Evolutionary conservation across 768 basidiomycete genomes (phyloP), one percentile per base, ranked within the genome.

Genomic region (Cystofilobasidium bisporidii): DNA sequence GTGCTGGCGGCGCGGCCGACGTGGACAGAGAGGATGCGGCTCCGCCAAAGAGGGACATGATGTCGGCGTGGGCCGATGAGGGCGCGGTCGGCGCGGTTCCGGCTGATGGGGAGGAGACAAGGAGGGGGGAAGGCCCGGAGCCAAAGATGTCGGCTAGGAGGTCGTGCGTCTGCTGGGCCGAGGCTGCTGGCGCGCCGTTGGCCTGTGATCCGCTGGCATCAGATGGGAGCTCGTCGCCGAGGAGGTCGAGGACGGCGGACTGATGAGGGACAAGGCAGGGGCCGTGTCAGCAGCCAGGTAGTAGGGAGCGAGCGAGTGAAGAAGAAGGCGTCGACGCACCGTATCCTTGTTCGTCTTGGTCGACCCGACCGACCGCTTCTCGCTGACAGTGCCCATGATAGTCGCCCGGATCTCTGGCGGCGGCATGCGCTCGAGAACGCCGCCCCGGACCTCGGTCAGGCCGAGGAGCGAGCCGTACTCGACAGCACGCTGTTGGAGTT

Each of bases 401-500:
- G 94, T 97, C n/a, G 88, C 87, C 79, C 93, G 96, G 71, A 98
- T 79, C 76, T 99, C 96, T 1, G 96, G 96, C 8, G 91, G 88
- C n/a, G 96, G 96, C 96, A 99, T 99, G 64, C 91, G 84, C 79
- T 99, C 96, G 69, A 98, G 77, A 1, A 99, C 91, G 43, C 94
- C 96, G 11, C 82, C 81, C 68, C 84, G 81, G 26, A 88, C 79
- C n/a, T 88, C 85, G n/a, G 73, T 60, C 56, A 70, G 63, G 33
- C 82, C 84, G 75, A 90, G 91, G 71, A 99, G 76, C 72, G 84
- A 87, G 0, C 87, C 89, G 76, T 92, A 98, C 77, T 99, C 96
- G 18, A 98, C 90, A 0, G 92, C 88, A 50, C 96, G 84, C 74
- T 98, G 96, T 76, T 98, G 96, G 43, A 96, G 80, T 77, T 99